Evolutionary conservation across 148 eudicot species (phyloP).

Genomic region (Tetragonia tetragonoides): DNA sequence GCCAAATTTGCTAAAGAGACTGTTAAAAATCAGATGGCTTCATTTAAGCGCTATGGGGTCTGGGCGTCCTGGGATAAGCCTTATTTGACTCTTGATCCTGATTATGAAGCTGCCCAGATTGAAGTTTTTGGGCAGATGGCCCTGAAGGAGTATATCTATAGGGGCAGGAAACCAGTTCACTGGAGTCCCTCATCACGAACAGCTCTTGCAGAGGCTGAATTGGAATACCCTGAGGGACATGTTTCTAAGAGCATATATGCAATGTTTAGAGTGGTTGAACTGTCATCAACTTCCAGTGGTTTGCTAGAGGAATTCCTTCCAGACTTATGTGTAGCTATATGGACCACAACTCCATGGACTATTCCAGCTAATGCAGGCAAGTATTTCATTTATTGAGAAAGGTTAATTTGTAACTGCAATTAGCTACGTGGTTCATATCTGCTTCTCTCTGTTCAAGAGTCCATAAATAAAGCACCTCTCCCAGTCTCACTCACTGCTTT

Average conservation of each 20-base stretch:
- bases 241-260: slow-evolving; percentile 88
- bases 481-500: background rate
- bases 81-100: slow-evolving; percentile 88
- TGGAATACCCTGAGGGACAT: slow-evolving; percentile 98
- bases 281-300: slow-evolving; percentile 47
- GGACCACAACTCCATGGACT: slow-evolving; percentile 99
- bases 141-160: slow-evolving; percentile 78
- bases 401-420: background rate
- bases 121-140: slow-evolving; percentile 97
- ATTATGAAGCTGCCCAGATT: slow-evolving; percentile 96
- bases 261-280: slow-evolving; percentile 56
- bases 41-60: slow-evolving; percentile 92
- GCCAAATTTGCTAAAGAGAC: slow-evolving; percentile 94
- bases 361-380: slow-evolving; percentile 98
- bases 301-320: slow-evolving; percentile 63
- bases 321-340: slow-evolving; percentile 73
- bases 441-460: background rate
- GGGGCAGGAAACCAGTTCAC: slow-evolving; percentile 98
- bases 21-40: slow-evolving; percentile 84
- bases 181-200: slow-evolving; percentile 99
- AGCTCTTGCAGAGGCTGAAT: slow-evolving; percentile 97
- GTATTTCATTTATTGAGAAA: slow-evolving; percentile 3
- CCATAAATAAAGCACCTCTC: background rate
- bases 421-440: background rate
- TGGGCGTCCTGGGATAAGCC: slow-evolving; percentile 97